These are phyloP conservation scores for Biscutella laevigata DNA, from an alignment of 441 rosid genomes.

Conservation along the genomic window DNA sequence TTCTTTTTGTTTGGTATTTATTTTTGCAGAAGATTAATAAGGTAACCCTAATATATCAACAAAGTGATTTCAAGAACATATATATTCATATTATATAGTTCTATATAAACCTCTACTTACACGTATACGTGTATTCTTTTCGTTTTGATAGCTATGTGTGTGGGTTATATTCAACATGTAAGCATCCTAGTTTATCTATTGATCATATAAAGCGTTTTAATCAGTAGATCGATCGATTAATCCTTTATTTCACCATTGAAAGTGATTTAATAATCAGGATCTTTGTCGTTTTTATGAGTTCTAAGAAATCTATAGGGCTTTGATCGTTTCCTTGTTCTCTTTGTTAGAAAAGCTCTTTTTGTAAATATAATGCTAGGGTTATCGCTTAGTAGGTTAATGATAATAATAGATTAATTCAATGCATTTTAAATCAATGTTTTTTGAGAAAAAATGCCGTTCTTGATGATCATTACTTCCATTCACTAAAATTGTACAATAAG, in stretches of 20 bases:
- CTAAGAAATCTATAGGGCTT: no score
- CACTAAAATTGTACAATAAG: neutral
- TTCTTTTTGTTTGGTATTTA: neutral
- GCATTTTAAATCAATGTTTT: neutral
- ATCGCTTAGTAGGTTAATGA: neutral
- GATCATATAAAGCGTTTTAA: neutral
- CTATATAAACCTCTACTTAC: neutral
- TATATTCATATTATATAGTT: no score
- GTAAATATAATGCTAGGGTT: slow-evolving; percentile 14
- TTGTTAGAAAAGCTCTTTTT: neutral
- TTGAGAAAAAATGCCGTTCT: slow-evolving; percentile 12
- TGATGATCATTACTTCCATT: slow-evolving; percentile 22
- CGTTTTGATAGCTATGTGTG: neutral
- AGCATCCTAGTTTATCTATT: neutral
- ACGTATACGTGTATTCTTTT: neutral
- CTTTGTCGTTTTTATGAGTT: no score
- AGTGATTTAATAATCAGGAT: neutral
- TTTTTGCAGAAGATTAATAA: neutral
- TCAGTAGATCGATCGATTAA: neutral
- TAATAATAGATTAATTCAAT: neutral
- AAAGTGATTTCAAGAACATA: neutral
- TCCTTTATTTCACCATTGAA: neutral
- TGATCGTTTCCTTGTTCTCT: neutral
- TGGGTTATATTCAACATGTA: neutral
- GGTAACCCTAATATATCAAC: slow-evolving; percentile 10